These are phyloP conservation scores for Rhododendron molle DNA, from an alignment of 148 eudicot species.

Conservation along the genomic window DNA sequence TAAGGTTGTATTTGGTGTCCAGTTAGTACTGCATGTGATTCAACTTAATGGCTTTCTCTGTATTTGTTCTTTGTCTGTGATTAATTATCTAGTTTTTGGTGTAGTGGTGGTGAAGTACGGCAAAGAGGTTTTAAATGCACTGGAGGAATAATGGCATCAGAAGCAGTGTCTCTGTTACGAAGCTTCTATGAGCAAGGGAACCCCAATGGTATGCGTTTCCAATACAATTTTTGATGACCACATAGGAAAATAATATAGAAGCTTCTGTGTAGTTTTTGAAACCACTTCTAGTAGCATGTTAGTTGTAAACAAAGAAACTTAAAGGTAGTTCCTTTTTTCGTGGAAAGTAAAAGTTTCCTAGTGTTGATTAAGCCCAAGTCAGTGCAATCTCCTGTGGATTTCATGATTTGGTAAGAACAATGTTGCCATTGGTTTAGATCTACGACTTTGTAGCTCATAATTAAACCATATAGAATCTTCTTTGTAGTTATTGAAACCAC, in stretches of 20 bases:
- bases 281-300: neutral
- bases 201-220: conserved; percentile 50
- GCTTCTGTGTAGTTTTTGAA: neutral
- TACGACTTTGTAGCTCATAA: no score
- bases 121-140: conserved; percentile 54
- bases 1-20: neutral
- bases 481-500: no score
- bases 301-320: neutral
- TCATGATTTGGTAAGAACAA: neutral
- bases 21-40: neutral
- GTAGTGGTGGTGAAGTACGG: conserved; percentile 17
- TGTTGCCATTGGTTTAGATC: no score
- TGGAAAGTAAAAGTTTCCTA: neutral
- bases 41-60: neutral
- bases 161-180: conserved; percentile 68
- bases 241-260: neutral
- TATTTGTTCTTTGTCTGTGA: neutral
- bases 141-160: conserved; percentile 79
- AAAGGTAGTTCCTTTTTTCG: neutral
- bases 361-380: neutral
- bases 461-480: no score
- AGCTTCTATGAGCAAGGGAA: conserved; percentile 85
- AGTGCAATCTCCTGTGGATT: neutral
- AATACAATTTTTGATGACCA: neutral
- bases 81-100: neutral